phyloP scores from a whole-genome alignment of 345 rosid genomes.

The Reutealis trisperma region DNA sequence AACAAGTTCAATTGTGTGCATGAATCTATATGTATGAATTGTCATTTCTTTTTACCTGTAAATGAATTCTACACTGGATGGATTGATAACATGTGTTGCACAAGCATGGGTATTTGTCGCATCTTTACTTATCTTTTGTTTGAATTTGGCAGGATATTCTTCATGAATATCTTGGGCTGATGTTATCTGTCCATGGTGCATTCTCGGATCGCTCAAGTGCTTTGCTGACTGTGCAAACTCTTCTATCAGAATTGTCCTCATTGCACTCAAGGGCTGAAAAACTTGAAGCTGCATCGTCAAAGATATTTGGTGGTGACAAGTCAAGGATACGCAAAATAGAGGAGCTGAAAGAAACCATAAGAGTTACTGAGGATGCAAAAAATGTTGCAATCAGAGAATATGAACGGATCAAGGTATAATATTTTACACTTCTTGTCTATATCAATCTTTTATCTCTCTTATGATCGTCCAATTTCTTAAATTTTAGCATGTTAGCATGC shows the following conservation, averaged over 20 bases:
- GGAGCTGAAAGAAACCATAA: slow-evolving; percentile 82
- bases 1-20: background rate
- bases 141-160: slow-evolving; percentile 67
- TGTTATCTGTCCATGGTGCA: slow-evolving; percentile 88
- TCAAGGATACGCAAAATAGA: slow-evolving; percentile 84
- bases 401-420: slow-evolving; percentile 80
- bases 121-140: background rate
- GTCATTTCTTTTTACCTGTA: background rate
- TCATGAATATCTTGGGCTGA: slow-evolving; percentile 86
- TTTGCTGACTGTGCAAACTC: slow-evolving; percentile 87
- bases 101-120: slow-evolving; percentile 14
- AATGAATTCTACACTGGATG: background rate
- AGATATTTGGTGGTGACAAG: slow-evolving; percentile 97
- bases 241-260: slow-evolving; percentile 74
- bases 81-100: background rate
- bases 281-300: slow-evolving; percentile 91
- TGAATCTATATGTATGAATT: background rate
- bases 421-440: background rate
- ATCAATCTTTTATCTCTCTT: background rate
- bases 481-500: background rate
- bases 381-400: slow-evolving; percentile 79
- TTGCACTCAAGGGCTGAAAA: slow-evolving; percentile 75
- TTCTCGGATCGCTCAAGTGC: slow-evolving; percentile 89
- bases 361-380: slow-evolving; percentile 84
- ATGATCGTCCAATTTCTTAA: background rate